Percentiles rank a stretch among this genome's conserved stretches.
These are phyloP conservation scores for Rhodofomes roseus DNA, from an alignment of 1,284 basidiomycete genomes.

Conservation along the genomic window DNA sequence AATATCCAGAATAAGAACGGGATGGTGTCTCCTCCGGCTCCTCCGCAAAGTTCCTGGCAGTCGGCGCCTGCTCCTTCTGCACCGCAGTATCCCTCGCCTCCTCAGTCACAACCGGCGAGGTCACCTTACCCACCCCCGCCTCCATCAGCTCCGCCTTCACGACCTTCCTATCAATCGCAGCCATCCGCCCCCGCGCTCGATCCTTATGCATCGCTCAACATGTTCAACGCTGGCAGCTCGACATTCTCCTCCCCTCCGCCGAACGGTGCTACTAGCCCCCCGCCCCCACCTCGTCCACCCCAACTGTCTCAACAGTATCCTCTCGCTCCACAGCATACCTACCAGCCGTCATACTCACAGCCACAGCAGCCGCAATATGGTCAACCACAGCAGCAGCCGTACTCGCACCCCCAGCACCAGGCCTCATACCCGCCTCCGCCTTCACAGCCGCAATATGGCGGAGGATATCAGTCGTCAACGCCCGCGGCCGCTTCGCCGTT, in stretches of 20 bases:
- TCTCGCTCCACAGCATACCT: slow-evolving; percentile 19
- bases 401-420: slow-evolving; percentile 24
- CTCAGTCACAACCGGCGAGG: slow-evolving; percentile 16
- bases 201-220: slow-evolving; percentile 50
- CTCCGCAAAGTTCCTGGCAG: slow-evolving; percentile 18
- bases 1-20: slow-evolving; percentile 31
- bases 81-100: slow-evolving; percentile 25
- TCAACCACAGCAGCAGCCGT: slow-evolving; percentile 7
- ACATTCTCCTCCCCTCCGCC: slow-evolving; percentile 16
- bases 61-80: slow-evolving; percentile 22
- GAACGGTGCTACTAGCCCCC: slow-evolving; percentile 10
- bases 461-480: slow-evolving; percentile 16
- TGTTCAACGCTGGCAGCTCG: slow-evolving; percentile 31
- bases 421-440: slow-evolving; percentile 29
- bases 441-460: slow-evolving; percentile 24
- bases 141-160: slow-evolving; percentile 33
- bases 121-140: slow-evolving; percentile 23
- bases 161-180: slow-evolving; percentile 8
- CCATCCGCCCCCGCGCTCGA: slow-evolving; percentile 32
- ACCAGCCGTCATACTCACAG: slow-evolving; percentile 11
- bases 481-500: slow-evolving; percentile 17
- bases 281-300: slow-evolving; percentile 27
- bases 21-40: slow-evolving; percentile 33
- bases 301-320: slow-evolving; percentile 27
- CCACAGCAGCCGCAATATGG: slow-evolving; percentile 4